phyloP scores from a whole-genome alignment of 768 basidiomycete genomes.

The Boletus sensibilis region DNA sequence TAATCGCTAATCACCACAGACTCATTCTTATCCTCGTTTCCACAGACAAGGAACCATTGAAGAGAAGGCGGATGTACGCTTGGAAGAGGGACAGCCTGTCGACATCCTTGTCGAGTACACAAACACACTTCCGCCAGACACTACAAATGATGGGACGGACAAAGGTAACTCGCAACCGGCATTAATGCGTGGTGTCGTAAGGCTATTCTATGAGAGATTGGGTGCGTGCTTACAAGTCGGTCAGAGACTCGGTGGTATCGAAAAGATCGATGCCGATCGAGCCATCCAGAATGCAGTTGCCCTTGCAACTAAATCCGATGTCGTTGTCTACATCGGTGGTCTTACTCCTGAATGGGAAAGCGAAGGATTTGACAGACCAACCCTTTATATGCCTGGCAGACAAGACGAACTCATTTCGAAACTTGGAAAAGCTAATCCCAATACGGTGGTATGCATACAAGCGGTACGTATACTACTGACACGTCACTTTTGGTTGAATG shows the following conservation, averaged over 20 bases:
- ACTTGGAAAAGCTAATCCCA: background rate
- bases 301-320: background rate
- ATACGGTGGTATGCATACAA: background rate
- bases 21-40: too few relatives aligned
- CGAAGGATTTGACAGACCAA: background rate
- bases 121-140: background rate
- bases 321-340: too few relatives aligned
- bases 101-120: background rate
- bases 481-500: background rate
- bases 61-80: background rate
- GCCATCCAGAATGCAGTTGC: background rate
- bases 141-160: background rate
- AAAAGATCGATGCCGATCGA: background rate
- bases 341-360: too few relatives aligned
- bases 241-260: background rate
- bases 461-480: background rate
- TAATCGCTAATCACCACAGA: too few relatives aligned
- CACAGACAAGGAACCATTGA: too few relatives aligned
- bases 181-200: background rate
- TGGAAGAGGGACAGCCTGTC: background rate
- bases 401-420: background rate
- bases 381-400: background rate
- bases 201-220: background rate
- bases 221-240: background rate
- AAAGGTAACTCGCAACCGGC: background rate